These are phyloP conservation scores for Albophoma yamanashiensis DNA, from an alignment of 2,329 filamentous ascomycete genomes.

Conservation along the genomic window DNA sequence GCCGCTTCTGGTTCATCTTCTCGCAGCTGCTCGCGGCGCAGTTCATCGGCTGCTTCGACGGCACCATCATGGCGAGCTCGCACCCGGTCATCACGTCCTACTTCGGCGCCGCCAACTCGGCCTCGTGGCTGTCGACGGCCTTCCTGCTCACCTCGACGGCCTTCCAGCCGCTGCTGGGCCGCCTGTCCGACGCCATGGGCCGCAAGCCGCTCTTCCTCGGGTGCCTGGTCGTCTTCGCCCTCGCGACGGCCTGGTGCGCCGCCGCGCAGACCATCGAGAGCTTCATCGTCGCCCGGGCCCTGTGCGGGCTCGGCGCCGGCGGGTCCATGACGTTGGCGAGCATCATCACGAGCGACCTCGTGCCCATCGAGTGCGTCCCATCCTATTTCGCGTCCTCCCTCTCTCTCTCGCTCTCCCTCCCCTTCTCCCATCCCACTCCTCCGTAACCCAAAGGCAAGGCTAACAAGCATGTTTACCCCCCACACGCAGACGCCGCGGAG, in stretches of 20 bases:
- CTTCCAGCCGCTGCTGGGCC: slow-evolving; percentile 64
- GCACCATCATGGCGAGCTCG: slow-evolving; percentile 70
- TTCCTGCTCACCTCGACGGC: slow-evolving; percentile 69
- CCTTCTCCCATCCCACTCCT: background rate
- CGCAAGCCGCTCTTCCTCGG: slow-evolving; percentile 56
- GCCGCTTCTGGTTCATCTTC: slow-evolving; percentile 54
- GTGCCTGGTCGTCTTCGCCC: slow-evolving; percentile 49
- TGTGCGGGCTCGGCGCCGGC: slow-evolving; percentile 64
- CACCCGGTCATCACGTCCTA: slow-evolving; percentile 76
- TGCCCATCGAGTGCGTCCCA: slow-evolving; percentile 53
- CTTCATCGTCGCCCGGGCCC: slow-evolving; percentile 59
- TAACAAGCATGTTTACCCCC: background rate
- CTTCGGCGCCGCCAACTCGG: slow-evolving; percentile 66
- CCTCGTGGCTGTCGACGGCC: slow-evolving; percentile 73
- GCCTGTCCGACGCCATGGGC: slow-evolving; percentile 64
- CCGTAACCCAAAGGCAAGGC: background rate
- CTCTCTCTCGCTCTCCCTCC: background rate
- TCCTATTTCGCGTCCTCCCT: no score
- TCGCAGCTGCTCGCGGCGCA: slow-evolving; percentile 44
- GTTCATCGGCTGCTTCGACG: slow-evolving; percentile 58
- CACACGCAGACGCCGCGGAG: slow-evolving; percentile 38
- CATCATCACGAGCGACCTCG: slow-evolving; percentile 63
- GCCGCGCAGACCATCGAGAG: slow-evolving; percentile 55
- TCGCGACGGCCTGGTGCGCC: slow-evolving; percentile 60
- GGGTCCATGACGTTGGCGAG: slow-evolving; percentile 58